Evolutionary conservation across 345 rosid genomes (phyloP).

Genomic region (Moringa oleifera): DNA sequence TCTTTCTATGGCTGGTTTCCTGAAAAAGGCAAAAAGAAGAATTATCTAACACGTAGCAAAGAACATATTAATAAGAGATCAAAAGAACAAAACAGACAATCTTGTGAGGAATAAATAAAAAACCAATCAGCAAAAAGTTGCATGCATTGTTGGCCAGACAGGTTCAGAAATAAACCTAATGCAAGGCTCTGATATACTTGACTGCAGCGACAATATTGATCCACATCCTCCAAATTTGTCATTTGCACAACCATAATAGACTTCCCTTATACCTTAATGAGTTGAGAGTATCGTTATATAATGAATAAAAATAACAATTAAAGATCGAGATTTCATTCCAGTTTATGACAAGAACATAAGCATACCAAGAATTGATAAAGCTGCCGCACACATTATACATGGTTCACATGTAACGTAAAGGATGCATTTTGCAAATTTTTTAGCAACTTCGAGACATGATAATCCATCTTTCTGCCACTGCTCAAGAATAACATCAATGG

Average conservation of each 20-base stretch:
- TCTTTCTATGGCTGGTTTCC: too few relatives aligned
- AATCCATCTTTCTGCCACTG: conserved; percentile 58
- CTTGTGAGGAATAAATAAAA: background rate
- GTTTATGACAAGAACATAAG: background rate
- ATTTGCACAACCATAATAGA: conserved; percentile 69
- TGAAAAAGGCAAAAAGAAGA: background rate
- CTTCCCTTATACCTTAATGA: conserved; percentile 54
- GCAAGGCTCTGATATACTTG: conserved; percentile 28
- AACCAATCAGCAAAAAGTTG: background rate
- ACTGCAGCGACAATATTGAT: conserved; percentile 56
- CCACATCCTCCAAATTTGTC: conserved; percentile 95
- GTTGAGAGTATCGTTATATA: background rate
- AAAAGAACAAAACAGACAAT: background rate
- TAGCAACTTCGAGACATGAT: conserved; percentile 48
- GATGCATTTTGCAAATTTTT: conserved; percentile 50
- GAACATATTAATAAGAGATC: background rate
- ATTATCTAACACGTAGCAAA: background rate
- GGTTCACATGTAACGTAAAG: conserved; percentile 92
- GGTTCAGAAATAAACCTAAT: conserved; percentile 23
- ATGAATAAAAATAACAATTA: too few relatives aligned
- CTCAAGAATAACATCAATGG: conserved; percentile 61
- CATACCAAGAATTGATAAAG: conserved; percentile 68
- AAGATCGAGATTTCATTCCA: background rate
- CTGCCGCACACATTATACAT: conserved; percentile 92
- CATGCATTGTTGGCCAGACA: background rate